A percentile compares a stretch with the other conserved stretches of the same genome.
These are phyloP conservation scores for Euphrasia confusa DNA, from an alignment of 257 asterid genomes.

Conservation along the genomic window DNA sequence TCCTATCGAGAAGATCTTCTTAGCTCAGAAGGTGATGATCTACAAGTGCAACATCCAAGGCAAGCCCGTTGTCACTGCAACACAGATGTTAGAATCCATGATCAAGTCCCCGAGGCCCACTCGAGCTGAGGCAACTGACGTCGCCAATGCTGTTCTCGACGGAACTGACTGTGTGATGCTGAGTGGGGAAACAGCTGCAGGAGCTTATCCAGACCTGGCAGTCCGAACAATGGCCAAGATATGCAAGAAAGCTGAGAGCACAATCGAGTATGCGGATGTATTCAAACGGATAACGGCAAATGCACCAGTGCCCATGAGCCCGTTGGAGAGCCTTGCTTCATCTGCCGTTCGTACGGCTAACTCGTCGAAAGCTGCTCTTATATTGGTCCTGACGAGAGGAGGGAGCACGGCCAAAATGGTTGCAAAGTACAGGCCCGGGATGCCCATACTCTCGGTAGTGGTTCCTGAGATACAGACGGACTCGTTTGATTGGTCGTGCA, in stretches of 20 bases:
- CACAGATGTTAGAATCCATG: constrained; percentile 6
- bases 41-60: constrained; percentile 5
- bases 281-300: not conserved
- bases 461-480: not conserved
- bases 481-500: constrained; percentile 3
- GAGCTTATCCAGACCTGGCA: constrained; percentile 2
- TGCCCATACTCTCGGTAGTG: constrained; percentile 2
- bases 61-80: constrained; percentile 1
- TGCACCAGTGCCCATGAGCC: constrained; percentile 4
- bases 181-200: not conserved
- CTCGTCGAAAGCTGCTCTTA: not conserved
- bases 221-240: constrained; percentile 4
- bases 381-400: constrained; percentile 4
- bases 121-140: constrained; percentile 13
- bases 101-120: constrained; percentile 8
- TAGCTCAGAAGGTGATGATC: constrained; percentile 5
- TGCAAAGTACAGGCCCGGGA: not conserved
- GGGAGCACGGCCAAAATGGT: constrained; percentile 3
- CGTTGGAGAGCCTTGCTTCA: not conserved
- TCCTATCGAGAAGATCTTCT: not conserved
- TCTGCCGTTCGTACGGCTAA: constrained; percentile 1
- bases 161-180: constrained; percentile 6
- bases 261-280: not conserved
- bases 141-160: constrained; percentile 1
- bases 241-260: not conserved